Conservation (phyloP, 2,329 filamentous ascomycete genomes). For the Cryphonectria japonica region DNA sequence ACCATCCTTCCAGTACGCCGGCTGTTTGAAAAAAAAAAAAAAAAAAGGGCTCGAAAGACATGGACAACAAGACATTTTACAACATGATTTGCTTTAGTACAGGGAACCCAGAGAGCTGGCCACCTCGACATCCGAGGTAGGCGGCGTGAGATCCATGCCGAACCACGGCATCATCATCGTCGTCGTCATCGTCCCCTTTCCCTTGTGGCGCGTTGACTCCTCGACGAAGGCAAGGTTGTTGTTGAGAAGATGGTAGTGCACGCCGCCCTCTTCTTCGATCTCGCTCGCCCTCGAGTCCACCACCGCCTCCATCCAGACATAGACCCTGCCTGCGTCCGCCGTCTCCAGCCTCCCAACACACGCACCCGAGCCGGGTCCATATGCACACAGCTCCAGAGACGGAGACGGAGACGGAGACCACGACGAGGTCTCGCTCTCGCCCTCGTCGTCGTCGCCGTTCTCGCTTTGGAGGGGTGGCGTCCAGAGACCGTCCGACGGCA, state of each 20-base stretch:
- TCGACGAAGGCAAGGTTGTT: neutral
- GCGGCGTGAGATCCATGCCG: slow-evolving; percentile 7
- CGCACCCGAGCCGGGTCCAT: neutral
- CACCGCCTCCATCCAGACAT: slow-evolving; percentile 13
- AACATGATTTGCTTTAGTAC: neutral
- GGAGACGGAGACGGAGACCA: too few relatives aligned
- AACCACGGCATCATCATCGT: neutral
- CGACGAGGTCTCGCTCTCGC: too few relatives aligned
- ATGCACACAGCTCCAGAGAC: neutral
- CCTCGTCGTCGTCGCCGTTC: neutral
- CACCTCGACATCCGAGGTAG: slow-evolving; percentile 7
- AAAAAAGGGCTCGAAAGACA: neutral
- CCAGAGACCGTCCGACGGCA: slow-evolving; percentile 13
- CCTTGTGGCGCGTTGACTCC: neutral
- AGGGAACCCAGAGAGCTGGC: slow-evolving; percentile 12
- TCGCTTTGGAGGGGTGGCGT: slow-evolving; percentile 10
- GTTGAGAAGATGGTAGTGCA: neutral
- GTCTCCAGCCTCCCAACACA: slow-evolving; percentile 1
- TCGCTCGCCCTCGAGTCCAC: slow-evolving; percentile 1
- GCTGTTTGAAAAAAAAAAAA: neutral
- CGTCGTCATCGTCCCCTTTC: neutral
- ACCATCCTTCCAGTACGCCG: neutral
- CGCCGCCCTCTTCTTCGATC: neutral
- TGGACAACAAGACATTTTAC: neutral
- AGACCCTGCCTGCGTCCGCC: neutral